Conservation (phyloP, 2,329 filamentous ascomycete species). For the Biscogniauxia marginata region DNA sequence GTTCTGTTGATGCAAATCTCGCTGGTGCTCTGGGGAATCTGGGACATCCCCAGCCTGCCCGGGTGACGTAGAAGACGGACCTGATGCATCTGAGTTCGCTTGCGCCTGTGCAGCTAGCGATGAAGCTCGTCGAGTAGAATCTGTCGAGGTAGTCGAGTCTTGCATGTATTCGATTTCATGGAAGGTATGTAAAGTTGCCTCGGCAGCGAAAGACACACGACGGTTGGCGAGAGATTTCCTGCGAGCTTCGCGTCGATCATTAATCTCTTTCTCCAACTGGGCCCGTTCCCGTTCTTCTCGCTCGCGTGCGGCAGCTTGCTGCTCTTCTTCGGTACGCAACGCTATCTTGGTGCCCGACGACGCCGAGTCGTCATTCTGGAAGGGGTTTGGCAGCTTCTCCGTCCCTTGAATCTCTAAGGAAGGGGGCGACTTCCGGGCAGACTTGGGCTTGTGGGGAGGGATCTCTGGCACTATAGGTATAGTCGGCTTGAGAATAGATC, state of each 20-base stretch:
- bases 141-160: constrained; percentile 79
- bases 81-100: constrained; percentile 36
- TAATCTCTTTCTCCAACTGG: constrained; percentile 58
- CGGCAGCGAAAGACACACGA: constrained; percentile 93
- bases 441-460: constrained; percentile 63
- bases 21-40: constrained; percentile 64
- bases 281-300: constrained; percentile 64
- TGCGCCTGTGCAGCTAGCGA: constrained; percentile 43
- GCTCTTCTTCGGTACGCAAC: constrained; percentile 67
- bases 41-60: constrained; percentile 58
- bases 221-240: constrained; percentile 91
- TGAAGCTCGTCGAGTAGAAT: constrained; percentile 73
- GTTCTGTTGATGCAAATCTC: constrained; percentile 61
- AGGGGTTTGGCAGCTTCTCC: constrained; percentile 46
- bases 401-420: constrained; percentile 38
- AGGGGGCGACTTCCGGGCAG: constrained; percentile 45
- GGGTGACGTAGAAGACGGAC: constrained; percentile 61
- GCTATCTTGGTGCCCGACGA: constrained; percentile 57
- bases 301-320: constrained; percentile 67
- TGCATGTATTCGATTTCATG: constrained; percentile 88
- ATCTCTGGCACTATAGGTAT: constrained; percentile 66
- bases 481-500: constrained; percentile 80
- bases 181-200: constrained; percentile 96
- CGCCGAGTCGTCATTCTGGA: constrained; percentile 35
- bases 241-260: constrained; percentile 79